Evolutionary conservation across 2,329 filamentous ascomycete genomes (phyloP).

Genomic region (Thielaviopsis punctulata): DNA sequence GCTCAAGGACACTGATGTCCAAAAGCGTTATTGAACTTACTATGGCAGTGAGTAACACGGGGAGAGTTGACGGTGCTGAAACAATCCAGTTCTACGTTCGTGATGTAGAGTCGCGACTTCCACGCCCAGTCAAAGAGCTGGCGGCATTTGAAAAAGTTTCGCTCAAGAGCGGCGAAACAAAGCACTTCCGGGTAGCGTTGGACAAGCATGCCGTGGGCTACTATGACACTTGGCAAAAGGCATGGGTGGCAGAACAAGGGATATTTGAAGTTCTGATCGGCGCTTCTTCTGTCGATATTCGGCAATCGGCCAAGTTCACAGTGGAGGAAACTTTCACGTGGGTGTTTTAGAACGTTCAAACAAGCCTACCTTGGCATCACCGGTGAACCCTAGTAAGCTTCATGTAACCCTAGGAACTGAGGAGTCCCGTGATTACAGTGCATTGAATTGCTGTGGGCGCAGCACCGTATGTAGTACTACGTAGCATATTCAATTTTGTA

Average conservation of each 20-base stretch:
- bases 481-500: no score
- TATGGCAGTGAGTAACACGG: slow-evolving; percentile 37
- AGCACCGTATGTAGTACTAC: background rate
- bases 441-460: background rate
- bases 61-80: slow-evolving; percentile 38
- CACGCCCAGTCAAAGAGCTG: slow-evolving; percentile 52
- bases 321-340: slow-evolving; percentile 49
- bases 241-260: slow-evolving; percentile 51
- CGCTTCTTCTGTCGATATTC: slow-evolving; percentile 45
- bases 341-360: slow-evolving; percentile 31
- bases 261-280: slow-evolving; percentile 43
- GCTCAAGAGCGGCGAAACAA: slow-evolving; percentile 38
- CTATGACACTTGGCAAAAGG: slow-evolving; percentile 39
- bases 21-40: slow-evolving; percentile 26
- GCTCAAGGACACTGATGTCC: slow-evolving; percentile 22
- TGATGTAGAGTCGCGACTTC: slow-evolving; percentile 45
- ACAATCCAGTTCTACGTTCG: slow-evolving; percentile 51
- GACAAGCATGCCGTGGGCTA: slow-evolving; percentile 40
- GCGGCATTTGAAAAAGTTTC: slow-evolving; percentile 51
- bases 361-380: background rate
- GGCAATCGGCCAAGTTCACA: slow-evolving; percentile 33
- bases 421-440: background rate
- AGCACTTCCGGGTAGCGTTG: slow-evolving; percentile 27
- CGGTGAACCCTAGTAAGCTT: background rate
- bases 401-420: background rate